Percentiles rank a stretch among this genome's conserved stretches.
phyloP scores from a whole-genome alignment of 1,284 basidiomycete species.

The Heterobasidion annosum region DNA sequence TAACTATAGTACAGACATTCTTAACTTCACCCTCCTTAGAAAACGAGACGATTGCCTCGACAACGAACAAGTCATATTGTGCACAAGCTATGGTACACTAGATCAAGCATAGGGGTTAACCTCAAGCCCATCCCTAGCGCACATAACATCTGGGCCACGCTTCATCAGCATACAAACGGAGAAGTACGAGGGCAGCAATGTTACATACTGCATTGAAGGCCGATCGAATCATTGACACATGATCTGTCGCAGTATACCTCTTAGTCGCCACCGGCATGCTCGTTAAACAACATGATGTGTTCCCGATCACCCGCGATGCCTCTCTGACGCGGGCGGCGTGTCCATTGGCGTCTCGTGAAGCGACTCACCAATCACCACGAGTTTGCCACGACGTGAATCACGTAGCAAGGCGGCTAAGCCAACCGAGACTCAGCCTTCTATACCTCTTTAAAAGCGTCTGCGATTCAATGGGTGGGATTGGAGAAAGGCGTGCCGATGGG shows the following conservation, averaged over 20 bases:
- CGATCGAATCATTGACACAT: background rate
- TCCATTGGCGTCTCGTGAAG: background rate
- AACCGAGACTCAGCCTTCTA: too few species aligned
- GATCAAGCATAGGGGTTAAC: background rate
- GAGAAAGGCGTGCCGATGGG: too few species aligned
- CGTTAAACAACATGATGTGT: background rate
- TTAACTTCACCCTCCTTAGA: background rate
- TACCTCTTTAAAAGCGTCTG: too few species aligned
- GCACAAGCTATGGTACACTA: background rate
- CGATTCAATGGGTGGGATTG: too few species aligned
- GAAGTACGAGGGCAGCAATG: background rate
- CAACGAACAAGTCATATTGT: background rate
- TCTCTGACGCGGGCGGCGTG: background rate
- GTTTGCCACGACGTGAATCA: background rate
- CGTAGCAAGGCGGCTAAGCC: background rate
- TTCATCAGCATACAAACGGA: background rate
- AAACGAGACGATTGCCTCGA: background rate
- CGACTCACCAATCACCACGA: background rate
- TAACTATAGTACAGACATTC: background rate
- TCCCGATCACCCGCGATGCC: background rate
- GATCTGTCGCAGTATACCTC: background rate
- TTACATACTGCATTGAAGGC: background rate
- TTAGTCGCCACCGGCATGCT: background rate
- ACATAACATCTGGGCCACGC: background rate
- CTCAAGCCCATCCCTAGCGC: background rate